Evolutionary conservation across 495 filamentous ascomycete species (phyloP), one percentile per base, ranked within the genome.

Genomic region (Xylaria sp.): DNA sequence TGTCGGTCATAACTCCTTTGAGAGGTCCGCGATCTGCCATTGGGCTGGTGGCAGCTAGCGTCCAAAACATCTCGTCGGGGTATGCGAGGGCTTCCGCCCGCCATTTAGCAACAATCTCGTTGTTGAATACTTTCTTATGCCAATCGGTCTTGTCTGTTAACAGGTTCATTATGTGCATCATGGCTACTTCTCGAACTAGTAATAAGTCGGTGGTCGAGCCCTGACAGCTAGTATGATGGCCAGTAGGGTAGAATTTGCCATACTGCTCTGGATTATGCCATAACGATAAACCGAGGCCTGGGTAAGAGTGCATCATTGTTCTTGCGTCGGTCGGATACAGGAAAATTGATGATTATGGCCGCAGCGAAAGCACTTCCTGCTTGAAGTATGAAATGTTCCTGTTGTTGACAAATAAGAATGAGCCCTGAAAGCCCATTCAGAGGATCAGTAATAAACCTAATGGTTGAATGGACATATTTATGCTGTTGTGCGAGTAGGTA

Each of bases 71-170:
- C 0, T 74, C 73, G 26, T 79, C 73, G 31, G 71, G 67, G 55
- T 48, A 70, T 9, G 70, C 73, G 29, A 82, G 61, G 29, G 80
- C 77, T 68, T 85, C 82, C 17, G 69, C 40, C 46, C 77, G 73
- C 83, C 82, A 85, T 50, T 80, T 80, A 15, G 68, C 72, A 15
- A 79, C 75, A 33, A 84, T 82, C 2, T 61, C 55, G 1, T 86
- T 80, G 74, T 91, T 80, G 69, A 87, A 88, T 57, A 90, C 82
- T 76, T 91, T 86, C 24, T 80, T 76, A 69, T 88, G 81, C 89
- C 87, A 90, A 40, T 85, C 76, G 2, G 77, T 76, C 61, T 85
- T 86, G 71, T 83, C 80, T 2, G 80, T 80, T 14, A 84, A 53
- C 2, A 62, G 61, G 65, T 83, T 77, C 81, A 83, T 81, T 8